Percentiles rank a stretch among this genome's conserved stretches.
These are phyloP conservation scores for Phyllosticta capitalensis DNA, from an alignment of 2,329 filamentous ascomycete species.

Conservation along the genomic window DNA sequence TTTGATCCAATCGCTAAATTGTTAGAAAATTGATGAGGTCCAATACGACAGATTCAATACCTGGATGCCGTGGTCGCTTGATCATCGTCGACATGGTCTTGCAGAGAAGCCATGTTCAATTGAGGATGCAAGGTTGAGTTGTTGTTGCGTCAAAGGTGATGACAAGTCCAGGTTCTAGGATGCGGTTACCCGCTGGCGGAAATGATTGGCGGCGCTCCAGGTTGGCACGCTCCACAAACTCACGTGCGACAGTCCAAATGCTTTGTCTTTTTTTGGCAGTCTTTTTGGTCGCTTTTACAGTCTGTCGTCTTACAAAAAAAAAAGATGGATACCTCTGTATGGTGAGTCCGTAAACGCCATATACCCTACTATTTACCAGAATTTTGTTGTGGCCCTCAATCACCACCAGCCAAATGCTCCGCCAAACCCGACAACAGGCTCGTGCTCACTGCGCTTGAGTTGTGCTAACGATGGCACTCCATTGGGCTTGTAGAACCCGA, in stretches of 20 bases:
- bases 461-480: conserved; percentile 35
- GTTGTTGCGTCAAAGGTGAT: background rate
- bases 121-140: background rate
- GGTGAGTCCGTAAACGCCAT: background rate
- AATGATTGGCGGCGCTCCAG: background rate
- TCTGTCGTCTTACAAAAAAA: background rate
- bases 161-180: background rate
- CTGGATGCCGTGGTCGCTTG: background rate
- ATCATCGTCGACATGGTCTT: background rate
- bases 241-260: background rate
- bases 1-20: conserved; percentile 32
- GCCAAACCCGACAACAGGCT: conserved; percentile 33
- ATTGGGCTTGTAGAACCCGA: conserved; percentile 58
- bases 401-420: conserved; percentile 36
- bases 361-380: background rate
- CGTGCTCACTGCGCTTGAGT: conserved; percentile 30
- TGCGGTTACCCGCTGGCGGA: background rate
- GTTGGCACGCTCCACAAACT: background rate
- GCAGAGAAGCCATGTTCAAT: background rate
- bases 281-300: background rate
- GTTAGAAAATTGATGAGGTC: background rate
- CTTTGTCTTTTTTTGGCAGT: background rate
- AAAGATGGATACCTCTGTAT: background rate
- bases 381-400: background rate
- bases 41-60: background rate